Base-by-base conservation (phyloP, 2,329 filamentous ascomycete species). In the Penicillium vulpinum region DNA sequence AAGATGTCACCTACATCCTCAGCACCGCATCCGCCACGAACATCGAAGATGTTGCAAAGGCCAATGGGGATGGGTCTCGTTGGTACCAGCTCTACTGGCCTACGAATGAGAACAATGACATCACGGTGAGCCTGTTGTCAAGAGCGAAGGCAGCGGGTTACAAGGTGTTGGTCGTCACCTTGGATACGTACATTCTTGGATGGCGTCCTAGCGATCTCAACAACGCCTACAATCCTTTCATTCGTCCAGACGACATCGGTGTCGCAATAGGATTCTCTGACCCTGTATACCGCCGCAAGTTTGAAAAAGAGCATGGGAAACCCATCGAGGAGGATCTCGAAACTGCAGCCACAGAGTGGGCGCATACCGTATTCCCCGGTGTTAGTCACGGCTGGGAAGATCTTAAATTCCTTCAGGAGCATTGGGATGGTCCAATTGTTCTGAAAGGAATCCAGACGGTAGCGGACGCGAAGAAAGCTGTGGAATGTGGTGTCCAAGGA, bases 51-150 rank as follows among this genome's bases (percentile, higher is more conserved):
- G 81, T 90, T 0, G 86, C 85, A 0, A 66, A 73, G 7, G 83
- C 83, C 0, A 84, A 81, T 51, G 81, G 80, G 0, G 72, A 79
- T 2, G 82, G 83, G 0, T 74, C 79, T 16, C 77, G 86, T 3
- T 92, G 87, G 87, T 91, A 82, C 69, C 89, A 92, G 69, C 81
- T 91, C 0, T 91, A 91, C 74, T 90, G 88, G 86, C 88, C 88
- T 0, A 73, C 43, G 2, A 65, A 66, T 40, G 65, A 81, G 35
- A 80, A 84, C 52, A 82, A 90, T 46, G 83, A 86, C 5, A 77
- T 91, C 45, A 90, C 88, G 0, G 75, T 79, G 0, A 87, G 83
- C 47, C 73, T 91, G 24, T 77, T 91, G 2, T 62, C 70, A 0
- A 78, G 87, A 0, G 88, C 87, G 0, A 83, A 84, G 66, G 75